Conservation (phyloP, 805 yeast species). For the Starmera pachycereana region DNA sequence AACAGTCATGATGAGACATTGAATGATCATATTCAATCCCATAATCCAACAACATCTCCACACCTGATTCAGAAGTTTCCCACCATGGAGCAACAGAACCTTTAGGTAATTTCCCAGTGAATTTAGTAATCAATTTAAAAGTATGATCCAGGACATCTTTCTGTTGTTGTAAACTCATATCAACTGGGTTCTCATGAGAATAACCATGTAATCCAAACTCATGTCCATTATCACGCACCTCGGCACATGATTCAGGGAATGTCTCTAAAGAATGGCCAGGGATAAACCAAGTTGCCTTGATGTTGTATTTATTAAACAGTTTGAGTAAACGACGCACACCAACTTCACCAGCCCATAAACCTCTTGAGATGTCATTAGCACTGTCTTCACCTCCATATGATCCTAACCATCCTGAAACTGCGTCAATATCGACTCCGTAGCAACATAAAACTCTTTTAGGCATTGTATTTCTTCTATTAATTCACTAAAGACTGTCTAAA, state of each 20-base stretch:
- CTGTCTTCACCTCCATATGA: constrained; percentile 29
- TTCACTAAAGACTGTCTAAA: too few relatives aligned
- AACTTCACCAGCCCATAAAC: constrained; percentile 26
- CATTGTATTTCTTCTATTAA: neutral
- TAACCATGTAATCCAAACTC: constrained; percentile 29
- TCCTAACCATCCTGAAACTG: constrained; percentile 29
- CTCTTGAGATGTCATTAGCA: constrained; percentile 25
- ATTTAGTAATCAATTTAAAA: constrained; percentile 22
- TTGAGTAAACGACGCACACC: constrained; percentile 26
- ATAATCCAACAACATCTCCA: constrained; percentile 22
- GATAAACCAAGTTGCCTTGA: constrained; percentile 28
- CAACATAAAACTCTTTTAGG: constrained; percentile 22
- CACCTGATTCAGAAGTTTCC: constrained; percentile 26
- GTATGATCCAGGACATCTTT: constrained; percentile 24
- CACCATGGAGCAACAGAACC: constrained; percentile 30
- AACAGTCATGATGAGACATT: constrained; percentile 26
- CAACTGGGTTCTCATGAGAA: constrained; percentile 27
- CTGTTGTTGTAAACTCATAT: constrained; percentile 26
- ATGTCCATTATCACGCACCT: constrained; percentile 25
- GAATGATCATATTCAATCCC: constrained; percentile 30
- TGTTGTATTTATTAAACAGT: constrained; percentile 23
- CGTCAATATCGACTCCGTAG: constrained; percentile 29
- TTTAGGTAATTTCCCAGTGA: constrained; percentile 24
- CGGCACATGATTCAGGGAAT: constrained; percentile 26
- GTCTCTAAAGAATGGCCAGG: constrained; percentile 30